A percentile compares a stretch with the other conserved stretches of the same genome.
Evolutionary conservation across 2,329 filamentous ascomycete genomes (phyloP).

Genomic region (Diplodia mutila): DNA sequence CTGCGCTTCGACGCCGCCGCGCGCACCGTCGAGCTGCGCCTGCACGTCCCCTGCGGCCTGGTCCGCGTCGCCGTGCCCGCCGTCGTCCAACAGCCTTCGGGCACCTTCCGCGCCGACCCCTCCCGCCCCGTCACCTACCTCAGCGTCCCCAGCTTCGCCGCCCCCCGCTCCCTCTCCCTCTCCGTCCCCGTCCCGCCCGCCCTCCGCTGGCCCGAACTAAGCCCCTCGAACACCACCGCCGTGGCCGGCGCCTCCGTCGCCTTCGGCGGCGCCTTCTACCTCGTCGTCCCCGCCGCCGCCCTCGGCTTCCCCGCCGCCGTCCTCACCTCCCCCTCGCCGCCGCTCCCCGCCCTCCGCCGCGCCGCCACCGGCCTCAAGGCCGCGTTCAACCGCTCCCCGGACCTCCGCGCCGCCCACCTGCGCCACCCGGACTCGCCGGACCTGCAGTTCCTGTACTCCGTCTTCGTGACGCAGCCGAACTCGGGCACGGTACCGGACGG

Average conservation of each 20-base stretch:
- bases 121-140: slow-evolving; percentile 47
- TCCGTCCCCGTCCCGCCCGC: slow-evolving; percentile 36
- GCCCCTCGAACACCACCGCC: background rate
- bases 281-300: slow-evolving; percentile 41
- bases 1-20: slow-evolving; percentile 31
- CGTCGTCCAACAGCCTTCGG: too few species aligned
- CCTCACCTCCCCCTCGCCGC: slow-evolving; percentile 9
- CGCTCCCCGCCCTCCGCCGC: slow-evolving; percentile 31
- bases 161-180: slow-evolving; percentile 38
- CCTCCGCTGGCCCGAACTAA: slow-evolving; percentile 46
- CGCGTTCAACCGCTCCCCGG: slow-evolving; percentile 32
- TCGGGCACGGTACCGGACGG: slow-evolving; percentile 27
- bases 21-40: slow-evolving; percentile 38
- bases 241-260: slow-evolving; percentile 23
- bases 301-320: slow-evolving; percentile 42
- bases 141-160: slow-evolving; percentile 49
- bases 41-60: slow-evolving; percentile 53
- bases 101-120: slow-evolving; percentile 40
- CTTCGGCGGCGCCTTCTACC: slow-evolving; percentile 54
- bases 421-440: too few species aligned
- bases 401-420: slow-evolving; percentile 32
- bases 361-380: slow-evolving; percentile 42
- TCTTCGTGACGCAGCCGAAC: slow-evolving; percentile 44
- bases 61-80: slow-evolving; percentile 47
- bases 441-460: slow-evolving; percentile 50